Evolutionary conservation across 495 filamentous ascomycete species (phyloP).

Genomic region (Trichoderma orchidacearum): DNA sequence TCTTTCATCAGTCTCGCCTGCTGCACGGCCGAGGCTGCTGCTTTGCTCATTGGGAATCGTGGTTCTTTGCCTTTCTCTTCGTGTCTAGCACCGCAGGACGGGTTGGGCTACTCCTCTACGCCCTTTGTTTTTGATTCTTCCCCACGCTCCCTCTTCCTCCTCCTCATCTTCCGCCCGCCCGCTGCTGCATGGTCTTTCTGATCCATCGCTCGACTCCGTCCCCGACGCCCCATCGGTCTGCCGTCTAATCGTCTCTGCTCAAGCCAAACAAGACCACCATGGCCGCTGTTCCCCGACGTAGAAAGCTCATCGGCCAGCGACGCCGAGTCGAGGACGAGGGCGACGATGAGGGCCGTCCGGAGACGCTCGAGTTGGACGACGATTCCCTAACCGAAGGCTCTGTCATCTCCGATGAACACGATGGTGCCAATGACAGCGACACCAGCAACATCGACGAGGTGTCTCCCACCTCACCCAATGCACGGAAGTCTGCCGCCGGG

Average conservation of each 20-base stretch:
- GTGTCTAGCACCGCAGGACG: slow-evolving; percentile 1
- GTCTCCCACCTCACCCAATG: slow-evolving; percentile 31
- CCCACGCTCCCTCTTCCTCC: not conserved
- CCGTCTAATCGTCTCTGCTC: not conserved
- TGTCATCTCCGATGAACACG: slow-evolving; percentile 57
- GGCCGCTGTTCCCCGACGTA: slow-evolving; percentile 46
- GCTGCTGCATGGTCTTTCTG: not conserved
- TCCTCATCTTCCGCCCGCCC: not conserved
- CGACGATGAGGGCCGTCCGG: slow-evolving; percentile 55
- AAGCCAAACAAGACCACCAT: slow-evolving; percentile 23
- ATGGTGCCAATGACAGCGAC: slow-evolving; percentile 70
- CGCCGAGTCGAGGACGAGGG: slow-evolving; percentile 71
- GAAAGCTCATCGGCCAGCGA: slow-evolving; percentile 62
- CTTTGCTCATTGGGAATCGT: not conserved
- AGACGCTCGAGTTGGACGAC: slow-evolving; percentile 57
- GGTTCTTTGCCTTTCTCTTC: not conserved
- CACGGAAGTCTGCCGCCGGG: slow-evolving; percentile 21
- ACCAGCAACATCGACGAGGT: slow-evolving; percentile 52
- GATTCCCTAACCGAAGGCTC: slow-evolving; percentile 77
- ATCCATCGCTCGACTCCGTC: not conserved
- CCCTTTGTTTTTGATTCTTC: not conserved
- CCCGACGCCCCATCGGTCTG: not conserved
- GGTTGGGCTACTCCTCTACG: not conserved
- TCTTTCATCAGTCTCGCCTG: not conserved
- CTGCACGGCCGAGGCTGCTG: not conserved